Evolutionary conservation across 2,329 filamentous ascomycete species (phyloP).

Genomic region (Trichophyton schoenleinii): DNA sequence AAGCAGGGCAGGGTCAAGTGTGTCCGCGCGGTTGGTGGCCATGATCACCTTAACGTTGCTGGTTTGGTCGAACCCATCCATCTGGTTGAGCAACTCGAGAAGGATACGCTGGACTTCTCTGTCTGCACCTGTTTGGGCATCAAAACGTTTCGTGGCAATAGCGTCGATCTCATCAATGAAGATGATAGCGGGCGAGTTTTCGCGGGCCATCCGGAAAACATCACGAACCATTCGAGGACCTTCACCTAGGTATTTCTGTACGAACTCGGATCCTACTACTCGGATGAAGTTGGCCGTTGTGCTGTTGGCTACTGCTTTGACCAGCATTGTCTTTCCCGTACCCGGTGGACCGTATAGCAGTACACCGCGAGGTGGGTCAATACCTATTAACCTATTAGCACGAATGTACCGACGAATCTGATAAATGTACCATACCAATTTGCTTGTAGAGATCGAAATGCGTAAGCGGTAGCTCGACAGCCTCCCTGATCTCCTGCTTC

Average conservation of each 20-base stretch:
- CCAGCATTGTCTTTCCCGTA: constrained; percentile 92
- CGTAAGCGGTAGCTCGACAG: constrained; percentile 88
- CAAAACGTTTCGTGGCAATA: constrained; percentile 97
- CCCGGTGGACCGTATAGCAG: constrained; percentile 91
- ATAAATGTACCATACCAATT: constrained; percentile 49
- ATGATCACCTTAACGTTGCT: constrained; percentile 99
- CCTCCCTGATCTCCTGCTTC: constrained; percentile 97
- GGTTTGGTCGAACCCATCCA: constrained; percentile 98
- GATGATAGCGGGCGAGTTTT: constrained; percentile 96
- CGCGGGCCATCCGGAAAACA: constrained; percentile 96
- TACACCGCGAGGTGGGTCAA: constrained; percentile 92
- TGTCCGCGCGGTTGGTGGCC: constrained; percentile 97
- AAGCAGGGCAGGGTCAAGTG: constrained; percentile 84
- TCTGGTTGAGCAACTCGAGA: constrained; percentile 94
- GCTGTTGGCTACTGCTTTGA: constrained; percentile 96
- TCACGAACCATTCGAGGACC: constrained; percentile 98
- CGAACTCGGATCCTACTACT: constrained; percentile 94
- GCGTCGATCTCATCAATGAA: constrained; percentile 99
- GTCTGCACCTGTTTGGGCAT: constrained; percentile 94
- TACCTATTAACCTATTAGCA: constrained; percentile 36
- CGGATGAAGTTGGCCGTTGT: constrained; percentile 97
- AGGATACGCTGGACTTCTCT: constrained; percentile 97
- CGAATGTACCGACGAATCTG: constrained; percentile 2
- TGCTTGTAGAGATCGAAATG: constrained; percentile 99
- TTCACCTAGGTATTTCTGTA: constrained; percentile 97